Evolutionary conservation across 441 rosid species (phyloP), one percentile per base, ranked within the genome.

Genomic region (Pelargonium cotyledonis): DNA sequence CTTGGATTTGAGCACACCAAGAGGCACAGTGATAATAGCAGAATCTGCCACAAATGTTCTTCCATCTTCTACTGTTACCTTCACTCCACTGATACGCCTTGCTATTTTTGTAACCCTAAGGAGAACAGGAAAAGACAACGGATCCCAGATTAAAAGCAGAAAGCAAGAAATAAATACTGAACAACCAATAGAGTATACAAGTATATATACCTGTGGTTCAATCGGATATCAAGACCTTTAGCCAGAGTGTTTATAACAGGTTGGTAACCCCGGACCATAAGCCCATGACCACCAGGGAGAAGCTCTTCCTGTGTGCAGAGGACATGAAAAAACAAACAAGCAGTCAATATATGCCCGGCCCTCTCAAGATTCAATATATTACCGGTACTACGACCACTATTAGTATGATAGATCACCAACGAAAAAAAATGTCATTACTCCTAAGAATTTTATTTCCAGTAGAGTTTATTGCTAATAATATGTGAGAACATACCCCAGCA

Each of bases 241-340:
- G 98, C 92, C 65, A 92, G 98, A 60, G 99, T 88, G 85, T 92
- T 89, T 68, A 95, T 85, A 40, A 95, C 95, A 63, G 97, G 97
- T 57, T 86, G 85, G 78, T 95, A 95, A 61, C 97, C 98, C 83
- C 97, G 80, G 18, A 92, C 98, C 98, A 95, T 95, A 66, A 95
- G 89, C 65, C 97, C 99, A 58, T 95, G 99, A 65, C 99, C 99
- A 72, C 99, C 98, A 53, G 99, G 98, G 63, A 95, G 84, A 67
- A 92, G 73, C 68, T 77, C 97, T 77, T 95, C 99, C 98, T 94
- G 82, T 18, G 60, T 63, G 63, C 73, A 51, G 44, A 51, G 63
- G 67, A 46, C 51, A 65, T 21, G 15, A 53, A n/a, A 23, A 63
- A 9, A 35, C 16, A 44, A 38, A 46, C 61, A 61, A n/a, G 43